Evolutionary conservation across 352 stramenopile genomes (phyloP), one percentile per base, ranked within the genome.

Genomic region (Phytophthora meadii): DNA sequence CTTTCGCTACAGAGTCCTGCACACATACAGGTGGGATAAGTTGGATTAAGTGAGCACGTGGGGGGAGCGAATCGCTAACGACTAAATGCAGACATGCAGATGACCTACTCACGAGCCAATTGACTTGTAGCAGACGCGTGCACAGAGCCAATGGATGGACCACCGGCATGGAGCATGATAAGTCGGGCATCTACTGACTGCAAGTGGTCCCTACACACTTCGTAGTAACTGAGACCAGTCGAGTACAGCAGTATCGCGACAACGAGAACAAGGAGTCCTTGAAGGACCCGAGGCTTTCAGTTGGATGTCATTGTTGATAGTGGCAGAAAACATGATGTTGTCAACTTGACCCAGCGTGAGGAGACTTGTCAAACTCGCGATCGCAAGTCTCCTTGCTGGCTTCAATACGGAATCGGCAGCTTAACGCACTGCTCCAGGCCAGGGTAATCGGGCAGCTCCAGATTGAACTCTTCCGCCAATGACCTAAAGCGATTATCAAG

Each of bases 341-440:
- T 65, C 17, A 51, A 48, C 34, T 67, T 34, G 30, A 62, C 19
- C 34, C 30, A 12, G 44, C 36, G 10, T 34, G 37, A 9, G 44
- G 15, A 52, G 24, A 40, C 27, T 41, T 17, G 40, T 54, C 5
- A 70, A 12, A 61, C 25, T 32, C 47, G 36, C 55, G 36, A 63
- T 11, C n/a, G 17, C 19, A 63, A 61, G 34, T 39, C 63, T 62
- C 27, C 48, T 60, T 19, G n/a, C 36, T 49, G 61, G 6, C 39
- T 65, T 71, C 62, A 77, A 47, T 76, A 76, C 37, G 48, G 68
- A 14, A 75, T 72, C 41, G 69, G 55, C 34, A 93, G 47, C 34
- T 84, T 82, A 15, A 92, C 76, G 53, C 81, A 91, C 45, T 90
- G 82, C 32, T 90, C 85, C 22, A 78, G 58, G 30, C 78, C 78